Base-by-base conservation (phyloP, 495 filamentous ascomycete species). In the Astrothelium subdiscretum region DNA sequence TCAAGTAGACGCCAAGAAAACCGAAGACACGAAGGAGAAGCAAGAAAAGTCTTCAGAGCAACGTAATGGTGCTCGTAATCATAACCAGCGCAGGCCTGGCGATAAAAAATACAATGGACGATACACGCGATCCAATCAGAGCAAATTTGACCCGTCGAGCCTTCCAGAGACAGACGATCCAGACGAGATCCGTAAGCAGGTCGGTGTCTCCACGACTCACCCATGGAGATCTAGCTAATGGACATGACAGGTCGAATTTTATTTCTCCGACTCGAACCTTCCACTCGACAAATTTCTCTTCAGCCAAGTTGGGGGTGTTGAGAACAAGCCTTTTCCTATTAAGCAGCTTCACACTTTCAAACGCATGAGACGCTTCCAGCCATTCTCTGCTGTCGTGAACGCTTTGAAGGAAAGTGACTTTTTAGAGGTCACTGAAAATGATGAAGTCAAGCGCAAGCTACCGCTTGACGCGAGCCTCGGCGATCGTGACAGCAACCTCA, bases 181-280 rank as follows among this genome's bases (percentile, higher is more conserved):
- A 2, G 80, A 79, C 31, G 80, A 86, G 70, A 94, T 96, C 66
- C 85, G 89, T 62, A 87, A 87, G 66, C 90, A 95, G 78, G 88
- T 89, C 73, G 22, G 67, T 59, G 40, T 62, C 12, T 31, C 54
- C 31, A 18, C 38, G 59, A 8, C 24, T 40, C 67, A 57, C 57
- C 12, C 15, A 51, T 52, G 62, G 40, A 40, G 11, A 18, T 40
- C 60, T 4, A 35, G 10, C 54, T 67, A 62, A 69, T 31, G 59
- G 27, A 24, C 59, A n/a, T n/a, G 35, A 18, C 68, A 96, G 90
- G 91, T 96, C 61, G 92, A 99, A 70, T 99, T 97, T 72, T 99
- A 97, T 77, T 96, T 99, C 75, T 87, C 88, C 63, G 90, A 96
- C 72, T 87, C 87, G 66, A 99, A 99, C 71, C 83, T 97, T 0